Conservation (phyloP, 2,329 filamentous ascomycete genomes). For the Thelonectria olida region DNA sequence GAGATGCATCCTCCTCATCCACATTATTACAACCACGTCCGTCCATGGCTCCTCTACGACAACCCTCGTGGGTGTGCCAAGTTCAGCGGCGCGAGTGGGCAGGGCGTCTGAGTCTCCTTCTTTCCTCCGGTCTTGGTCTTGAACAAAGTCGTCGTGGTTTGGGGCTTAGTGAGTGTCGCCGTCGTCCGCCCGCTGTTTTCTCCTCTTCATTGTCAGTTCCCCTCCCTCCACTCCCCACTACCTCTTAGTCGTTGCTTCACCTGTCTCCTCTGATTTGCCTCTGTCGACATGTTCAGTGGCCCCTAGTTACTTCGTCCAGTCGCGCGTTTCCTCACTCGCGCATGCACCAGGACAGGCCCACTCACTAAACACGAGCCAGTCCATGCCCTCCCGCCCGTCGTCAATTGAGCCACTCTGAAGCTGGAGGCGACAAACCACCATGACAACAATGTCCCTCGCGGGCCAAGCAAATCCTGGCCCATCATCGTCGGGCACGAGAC, state of each 20-base stretch:
- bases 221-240: slow-evolving; percentile 21
- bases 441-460: slow-evolving; percentile 37
- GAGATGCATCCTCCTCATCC: slow-evolving; percentile 8
- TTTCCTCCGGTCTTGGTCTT: slow-evolving; percentile 5
- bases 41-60: slow-evolving; percentile 6
- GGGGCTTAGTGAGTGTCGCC: slow-evolving; percentile 6
- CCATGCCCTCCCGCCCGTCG: slow-evolving; percentile 42
- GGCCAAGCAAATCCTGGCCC: slow-evolving; percentile 39
- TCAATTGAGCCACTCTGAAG: slow-evolving; percentile 37
- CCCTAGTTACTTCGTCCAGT: slow-evolving; percentile 17
- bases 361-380: slow-evolving; percentile 41
- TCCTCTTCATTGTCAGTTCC: slow-evolving; percentile 15
- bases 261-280: slow-evolving; percentile 26
- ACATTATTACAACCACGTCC: slow-evolving; percentile 8
- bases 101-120: slow-evolving; percentile 4
- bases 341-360: slow-evolving; percentile 34
- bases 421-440: slow-evolving; percentile 36
- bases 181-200: slow-evolving; percentile 19
- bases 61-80: slow-evolving; percentile 10
- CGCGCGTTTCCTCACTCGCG: slow-evolving; percentile 33
- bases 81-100: slow-evolving; percentile 14
- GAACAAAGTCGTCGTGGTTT: slow-evolving; percentile 14
- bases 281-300: slow-evolving; percentile 15
- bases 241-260: slow-evolving; percentile 16
- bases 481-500: slow-evolving; percentile 38